phyloP scores from a whole-genome alignment of 257 asterid genomes.

The Nyctanthes arbortristis region DNA sequence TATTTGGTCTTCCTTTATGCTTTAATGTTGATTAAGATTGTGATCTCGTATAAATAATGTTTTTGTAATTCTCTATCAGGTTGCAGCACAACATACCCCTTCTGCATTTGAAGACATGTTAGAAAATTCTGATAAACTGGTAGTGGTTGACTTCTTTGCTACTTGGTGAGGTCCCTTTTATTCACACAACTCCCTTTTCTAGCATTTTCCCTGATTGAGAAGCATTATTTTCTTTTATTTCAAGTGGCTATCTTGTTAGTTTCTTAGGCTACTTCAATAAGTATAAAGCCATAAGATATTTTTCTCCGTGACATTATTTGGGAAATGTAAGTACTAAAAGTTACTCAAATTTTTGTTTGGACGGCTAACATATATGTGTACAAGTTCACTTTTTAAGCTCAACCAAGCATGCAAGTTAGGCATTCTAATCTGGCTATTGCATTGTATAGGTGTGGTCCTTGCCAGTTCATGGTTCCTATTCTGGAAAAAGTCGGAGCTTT shows the following conservation, averaged over 20 bases:
- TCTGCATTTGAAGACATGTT: conserved; percentile 74
- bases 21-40: background rate
- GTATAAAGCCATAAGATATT: background rate
- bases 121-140: conserved; percentile 77
- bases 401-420: background rate
- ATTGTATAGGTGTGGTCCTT: conserved; percentile 92
- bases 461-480: conserved; percentile 93
- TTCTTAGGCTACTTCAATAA: background rate
- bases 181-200: background rate
- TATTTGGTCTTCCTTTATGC: background rate
- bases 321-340: background rate
- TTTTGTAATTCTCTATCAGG: conserved; percentile 45
- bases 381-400: background rate
- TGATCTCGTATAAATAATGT: background rate
- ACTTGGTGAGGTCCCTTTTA: conserved; percentile 58
- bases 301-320: background rate
- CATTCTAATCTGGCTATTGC: background rate
- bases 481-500: conserved; percentile 69
- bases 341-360: background rate
- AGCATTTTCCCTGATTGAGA: conserved; percentile 4
- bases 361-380: background rate
- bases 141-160: conserved; percentile 93
- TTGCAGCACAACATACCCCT: conserved; percentile 81
- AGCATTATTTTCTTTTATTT: background rate
- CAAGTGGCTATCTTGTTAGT: background rate